These are phyloP conservation scores for Meyerozyma carpophila DNA, from an alignment of 1,139 yeast genomes.

Conservation along the genomic window DNA sequence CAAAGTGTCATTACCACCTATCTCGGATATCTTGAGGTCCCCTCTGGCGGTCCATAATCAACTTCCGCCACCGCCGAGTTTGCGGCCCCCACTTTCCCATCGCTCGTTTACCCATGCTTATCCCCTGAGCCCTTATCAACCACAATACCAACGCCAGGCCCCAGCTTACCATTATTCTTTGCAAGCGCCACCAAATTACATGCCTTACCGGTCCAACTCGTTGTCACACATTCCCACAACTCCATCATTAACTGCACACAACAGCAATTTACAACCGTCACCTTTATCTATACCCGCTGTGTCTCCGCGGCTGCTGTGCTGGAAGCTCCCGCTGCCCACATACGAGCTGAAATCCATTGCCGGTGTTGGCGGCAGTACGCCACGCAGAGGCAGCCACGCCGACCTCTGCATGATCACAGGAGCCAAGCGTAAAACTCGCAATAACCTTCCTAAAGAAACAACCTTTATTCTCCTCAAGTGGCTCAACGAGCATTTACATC, in stretches of 20 bases:
- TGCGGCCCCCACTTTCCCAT: background rate
- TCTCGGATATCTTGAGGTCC: background rate
- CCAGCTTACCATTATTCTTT: background rate
- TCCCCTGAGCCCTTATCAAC: background rate
- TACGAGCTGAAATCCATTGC: background rate
- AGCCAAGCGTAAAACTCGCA: conserved; percentile 45
- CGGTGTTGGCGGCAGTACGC: background rate
- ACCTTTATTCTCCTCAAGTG: conserved; percentile 77
- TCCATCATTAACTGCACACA: background rate
- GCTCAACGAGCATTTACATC: conserved; percentile 79
- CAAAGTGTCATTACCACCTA: background rate
- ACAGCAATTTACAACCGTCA: background rate
- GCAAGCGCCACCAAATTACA: background rate
- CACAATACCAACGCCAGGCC: background rate
- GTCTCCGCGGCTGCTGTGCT: background rate
- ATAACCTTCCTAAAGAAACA: conserved; percentile 84
- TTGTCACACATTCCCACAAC: background rate
- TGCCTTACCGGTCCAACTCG: background rate
- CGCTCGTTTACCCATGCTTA: background rate
- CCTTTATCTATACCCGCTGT: background rate
- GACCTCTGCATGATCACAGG: background rate
- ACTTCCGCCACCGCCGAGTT: background rate
- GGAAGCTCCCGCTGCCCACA: conserved; percentile 1
- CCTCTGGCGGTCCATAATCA: background rate
- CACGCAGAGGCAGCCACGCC: background rate